Percentiles rank a stretch among this genome's conserved stretches.
Conservation (phyloP, 1,284 basidiomycete genomes). For the Agaricales sp. region DNA sequence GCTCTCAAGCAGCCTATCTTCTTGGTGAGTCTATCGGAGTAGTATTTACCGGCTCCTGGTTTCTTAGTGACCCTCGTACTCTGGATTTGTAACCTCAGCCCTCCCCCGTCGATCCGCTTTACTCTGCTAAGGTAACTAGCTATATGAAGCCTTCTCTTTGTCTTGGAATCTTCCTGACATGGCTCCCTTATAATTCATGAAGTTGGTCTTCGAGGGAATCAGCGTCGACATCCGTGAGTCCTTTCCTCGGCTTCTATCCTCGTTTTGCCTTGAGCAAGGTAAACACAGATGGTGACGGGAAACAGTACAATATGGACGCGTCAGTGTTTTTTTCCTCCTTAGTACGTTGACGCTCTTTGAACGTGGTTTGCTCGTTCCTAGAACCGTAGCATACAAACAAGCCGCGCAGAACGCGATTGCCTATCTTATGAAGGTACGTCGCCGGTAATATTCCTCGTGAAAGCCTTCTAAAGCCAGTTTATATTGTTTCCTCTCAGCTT, state of each 20-base stretch:
- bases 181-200: background rate
- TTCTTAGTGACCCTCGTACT: background rate
- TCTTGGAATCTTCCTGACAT: background rate
- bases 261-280: background rate
- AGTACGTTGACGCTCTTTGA: too few relatives aligned
- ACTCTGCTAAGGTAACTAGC: constrained; percentile 48
- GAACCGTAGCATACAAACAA: constrained; percentile 71
- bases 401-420: constrained; percentile 69
- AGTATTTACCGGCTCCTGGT: background rate
- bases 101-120: constrained; percentile 65
- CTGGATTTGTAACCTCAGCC: constrained; percentile 34
- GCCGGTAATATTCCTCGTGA: background rate
- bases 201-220: constrained; percentile 67
- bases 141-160: constrained; percentile 1
- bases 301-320: constrained; percentile 74
- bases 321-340: constrained; percentile 24
- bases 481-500: constrained; percentile 24
- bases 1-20: constrained; percentile 71
- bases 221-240: constrained; percentile 58
- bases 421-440: constrained; percentile 58
- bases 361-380: constrained; percentile 15
- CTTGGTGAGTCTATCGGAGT: constrained; percentile 27
- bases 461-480: too few relatives aligned
- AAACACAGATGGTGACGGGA: constrained; percentile 60
- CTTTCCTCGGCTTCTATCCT: constrained; percentile 1